These are phyloP conservation scores for Pythium dissimile DNA, from an alignment of 352 stramenopile genomes.

Conservation along the genomic window DNA sequence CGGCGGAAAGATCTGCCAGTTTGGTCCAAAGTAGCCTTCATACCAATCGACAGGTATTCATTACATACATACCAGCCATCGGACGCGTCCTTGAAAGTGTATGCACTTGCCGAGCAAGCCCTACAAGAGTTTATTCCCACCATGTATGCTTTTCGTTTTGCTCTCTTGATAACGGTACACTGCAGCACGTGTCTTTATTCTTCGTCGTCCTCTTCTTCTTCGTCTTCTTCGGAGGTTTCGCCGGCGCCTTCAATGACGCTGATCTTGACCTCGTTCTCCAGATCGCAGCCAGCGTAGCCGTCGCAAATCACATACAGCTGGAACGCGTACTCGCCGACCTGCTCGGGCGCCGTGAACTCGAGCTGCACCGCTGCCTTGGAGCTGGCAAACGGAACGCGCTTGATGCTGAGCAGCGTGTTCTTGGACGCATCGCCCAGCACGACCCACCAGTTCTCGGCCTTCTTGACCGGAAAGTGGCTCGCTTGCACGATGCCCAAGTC, in stretches of 20 bases:
- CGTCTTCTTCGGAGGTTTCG: conserved; percentile 25
- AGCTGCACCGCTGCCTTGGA: conserved; percentile 83
- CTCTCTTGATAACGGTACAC: too few relatives aligned
- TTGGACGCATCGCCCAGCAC: conserved; percentile 95
- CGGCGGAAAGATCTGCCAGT: too few relatives aligned
- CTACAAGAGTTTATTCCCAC: too few relatives aligned
- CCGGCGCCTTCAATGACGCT: conserved; percentile 43
- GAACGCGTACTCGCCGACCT: conserved; percentile 92
- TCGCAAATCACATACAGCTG: conserved; percentile 99
- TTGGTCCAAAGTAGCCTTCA: too few relatives aligned
- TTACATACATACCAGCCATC: too few relatives aligned
- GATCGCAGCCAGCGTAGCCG: conserved; percentile 97
- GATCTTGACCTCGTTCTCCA: conserved; percentile 93
- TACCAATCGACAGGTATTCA: too few relatives aligned
- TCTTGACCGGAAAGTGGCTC: conserved; percentile 79
- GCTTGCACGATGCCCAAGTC: conserved; percentile 70
- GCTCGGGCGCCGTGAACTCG: conserved; percentile 95
- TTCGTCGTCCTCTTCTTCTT: conserved; percentile 21
- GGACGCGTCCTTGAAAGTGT: too few relatives aligned
- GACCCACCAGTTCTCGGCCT: conserved; percentile 98
- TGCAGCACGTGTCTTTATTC: conserved; percentile 18
- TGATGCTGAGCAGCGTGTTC: conserved; percentile 97
- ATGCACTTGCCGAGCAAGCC: too few relatives aligned
- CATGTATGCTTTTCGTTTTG: too few relatives aligned
- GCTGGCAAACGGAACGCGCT: conserved; percentile 92